phyloP scores from a whole-genome alignment of 1,284 basidiomycete genomes.

The Peniophora sp. region DNA sequence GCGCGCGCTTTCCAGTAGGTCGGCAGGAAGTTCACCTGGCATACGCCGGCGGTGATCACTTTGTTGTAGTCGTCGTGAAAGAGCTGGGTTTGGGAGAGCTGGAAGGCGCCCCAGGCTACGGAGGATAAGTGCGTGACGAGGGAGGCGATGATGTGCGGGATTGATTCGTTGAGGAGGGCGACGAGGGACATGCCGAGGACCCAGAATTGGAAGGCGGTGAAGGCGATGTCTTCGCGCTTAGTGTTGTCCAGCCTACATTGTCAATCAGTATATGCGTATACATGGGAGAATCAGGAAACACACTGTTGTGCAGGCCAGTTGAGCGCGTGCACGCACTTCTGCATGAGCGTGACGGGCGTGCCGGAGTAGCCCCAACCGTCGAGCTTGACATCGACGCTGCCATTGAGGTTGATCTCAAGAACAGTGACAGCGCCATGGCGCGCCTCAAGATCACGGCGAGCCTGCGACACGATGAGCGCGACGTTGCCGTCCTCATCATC shows the following conservation, averaged over 20 bases:
- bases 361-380: constrained; percentile 30
- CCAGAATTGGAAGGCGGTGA: constrained; percentile 75
- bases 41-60: constrained; percentile 58
- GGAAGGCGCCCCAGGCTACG: constrained; percentile 62
- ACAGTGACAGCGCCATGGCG: neutral
- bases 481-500: constrained; percentile 13
- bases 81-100: constrained; percentile 47
- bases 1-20: constrained; percentile 52
- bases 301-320: constrained; percentile 63
- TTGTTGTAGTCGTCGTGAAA: constrained; percentile 51
- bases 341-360: constrained; percentile 27
- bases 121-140: constrained; percentile 65
- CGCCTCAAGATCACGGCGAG: neutral
- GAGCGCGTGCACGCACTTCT: constrained; percentile 46
- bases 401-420: constrained; percentile 19
- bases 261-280: neutral
- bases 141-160: constrained; percentile 68
- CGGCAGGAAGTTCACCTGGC: constrained; percentile 46
- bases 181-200: constrained; percentile 72
- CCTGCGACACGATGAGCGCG: neutral
- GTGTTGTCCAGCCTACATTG: constrained; percentile 52
- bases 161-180: constrained; percentile 72
- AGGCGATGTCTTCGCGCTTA: constrained; percentile 69
- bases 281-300: constrained; percentile 15
- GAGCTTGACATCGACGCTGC: constrained; percentile 33